Evolutionary conservation across 345 rosid genomes (phyloP).

Genomic region (Mercurialis annua): DNA sequence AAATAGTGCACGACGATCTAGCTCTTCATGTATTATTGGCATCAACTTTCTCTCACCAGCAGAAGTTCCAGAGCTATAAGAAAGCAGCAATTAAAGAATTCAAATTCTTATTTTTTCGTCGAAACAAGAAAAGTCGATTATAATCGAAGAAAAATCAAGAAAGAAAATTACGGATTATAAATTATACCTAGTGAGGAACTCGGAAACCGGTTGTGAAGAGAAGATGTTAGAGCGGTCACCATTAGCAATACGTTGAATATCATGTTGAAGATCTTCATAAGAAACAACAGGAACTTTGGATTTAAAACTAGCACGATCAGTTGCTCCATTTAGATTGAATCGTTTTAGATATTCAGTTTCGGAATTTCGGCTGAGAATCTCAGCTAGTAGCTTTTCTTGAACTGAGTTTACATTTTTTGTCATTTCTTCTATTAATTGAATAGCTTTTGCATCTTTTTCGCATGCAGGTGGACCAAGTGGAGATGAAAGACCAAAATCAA

Average conservation of each 20-base stretch:
- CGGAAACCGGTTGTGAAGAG: constrained; percentile 82
- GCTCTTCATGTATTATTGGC: constrained; percentile 89
- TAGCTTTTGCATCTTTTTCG: too few species aligned
- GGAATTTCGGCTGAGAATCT: constrained; percentile 60
- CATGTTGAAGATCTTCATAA: constrained; percentile 81
- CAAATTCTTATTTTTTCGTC: too few species aligned
- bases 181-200: constrained; percentile 95
- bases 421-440: too few species aligned
- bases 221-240: constrained; percentile 86
- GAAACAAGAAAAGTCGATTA: neutral
- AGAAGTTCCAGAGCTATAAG: constrained; percentile 89
- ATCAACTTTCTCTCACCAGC: constrained; percentile 95
- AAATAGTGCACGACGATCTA: constrained; percentile 83
- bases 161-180: too few species aligned
- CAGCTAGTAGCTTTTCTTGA: too few species aligned
- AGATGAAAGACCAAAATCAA: constrained; percentile 77
- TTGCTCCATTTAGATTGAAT: constrained; percentile 50
- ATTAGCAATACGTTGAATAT: constrained; percentile 87
- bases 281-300: constrained; percentile 62
- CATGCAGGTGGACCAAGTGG: too few species aligned
- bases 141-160: too few species aligned
- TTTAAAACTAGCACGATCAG: constrained; percentile 66
- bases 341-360: constrained; percentile 68
- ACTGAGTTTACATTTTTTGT: too few species aligned
- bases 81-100: too few species aligned